Conservation (phyloP, 768 basidiomycete species). For the Mycena belliarum region DNA sequence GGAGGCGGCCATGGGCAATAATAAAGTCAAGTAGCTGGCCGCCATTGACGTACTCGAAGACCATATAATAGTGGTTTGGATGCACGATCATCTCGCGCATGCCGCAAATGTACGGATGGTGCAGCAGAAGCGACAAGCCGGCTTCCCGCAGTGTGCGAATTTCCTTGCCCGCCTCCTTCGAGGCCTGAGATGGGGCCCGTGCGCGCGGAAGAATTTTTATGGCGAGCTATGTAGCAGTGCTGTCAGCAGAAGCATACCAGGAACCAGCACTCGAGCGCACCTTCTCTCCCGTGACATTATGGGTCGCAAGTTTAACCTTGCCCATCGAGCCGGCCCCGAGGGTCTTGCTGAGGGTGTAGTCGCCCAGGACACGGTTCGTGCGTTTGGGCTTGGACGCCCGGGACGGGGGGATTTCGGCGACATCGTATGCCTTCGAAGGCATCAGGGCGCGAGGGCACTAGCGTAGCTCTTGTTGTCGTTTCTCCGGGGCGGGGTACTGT, state of each 20-base stretch:
- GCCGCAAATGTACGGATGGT: slow-evolving; percentile 98
- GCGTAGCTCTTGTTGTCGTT: background rate
- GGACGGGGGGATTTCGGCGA: slow-evolving; percentile 14
- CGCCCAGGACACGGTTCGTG: slow-evolving; percentile 73
- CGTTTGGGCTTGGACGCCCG: slow-evolving; percentile 30
- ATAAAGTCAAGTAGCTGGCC: slow-evolving; percentile 99
- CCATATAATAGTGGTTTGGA: slow-evolving; percentile 99
- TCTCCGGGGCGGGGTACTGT: too few species aligned
- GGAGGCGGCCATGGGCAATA: slow-evolving; percentile 93
- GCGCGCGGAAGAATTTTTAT: slow-evolving; percentile 94
- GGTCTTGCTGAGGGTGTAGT: slow-evolving; percentile 95
- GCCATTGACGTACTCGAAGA: slow-evolving; percentile 97
- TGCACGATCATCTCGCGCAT: slow-evolving; percentile 99
- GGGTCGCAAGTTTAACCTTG: slow-evolving; percentile 94
- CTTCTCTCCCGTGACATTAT: slow-evolving; percentile 89
- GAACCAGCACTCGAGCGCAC: slow-evolving; percentile 46
- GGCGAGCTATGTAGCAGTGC: slow-evolving; percentile 62
- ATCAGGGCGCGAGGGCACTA: background rate
- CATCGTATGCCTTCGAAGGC: slow-evolving; percentile 15
- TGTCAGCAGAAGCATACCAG: background rate
- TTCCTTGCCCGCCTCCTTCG: slow-evolving; percentile 74
- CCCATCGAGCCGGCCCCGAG: slow-evolving; percentile 99
- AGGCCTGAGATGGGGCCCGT: background rate
- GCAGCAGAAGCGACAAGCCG: slow-evolving; percentile 89
- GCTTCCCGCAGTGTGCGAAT: slow-evolving; percentile 95